phyloP scores from a whole-genome alignment of 192 early-diverging fungal genomes.

The Backusella liffmaniae region DNA sequence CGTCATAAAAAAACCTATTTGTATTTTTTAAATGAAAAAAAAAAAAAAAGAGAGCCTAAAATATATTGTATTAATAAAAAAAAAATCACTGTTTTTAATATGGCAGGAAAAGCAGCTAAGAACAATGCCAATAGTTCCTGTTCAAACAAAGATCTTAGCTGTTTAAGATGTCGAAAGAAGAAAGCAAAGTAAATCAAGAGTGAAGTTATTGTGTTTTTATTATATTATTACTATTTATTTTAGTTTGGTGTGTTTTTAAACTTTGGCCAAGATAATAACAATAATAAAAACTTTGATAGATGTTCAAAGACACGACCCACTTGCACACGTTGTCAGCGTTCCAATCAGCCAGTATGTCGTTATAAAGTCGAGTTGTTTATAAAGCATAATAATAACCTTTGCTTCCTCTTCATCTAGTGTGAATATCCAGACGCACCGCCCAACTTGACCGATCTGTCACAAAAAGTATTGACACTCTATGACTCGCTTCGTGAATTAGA shows the following conservation, averaged over 20 bases:
- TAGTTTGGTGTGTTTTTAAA: background rate
- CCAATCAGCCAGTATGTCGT: conserved; percentile 29
- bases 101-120: background rate
- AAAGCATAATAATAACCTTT: background rate
- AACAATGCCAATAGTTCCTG: background rate
- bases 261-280: background rate
- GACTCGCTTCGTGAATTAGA: conserved; percentile 30
- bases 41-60: background rate
- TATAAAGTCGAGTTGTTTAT: background rate
- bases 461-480: conserved; percentile 35
- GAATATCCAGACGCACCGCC: conserved; percentile 40
- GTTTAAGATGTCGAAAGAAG: conserved; percentile 38
- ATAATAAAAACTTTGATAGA: conserved; percentile 15
- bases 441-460: conserved; percentile 31
- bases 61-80: background rate
- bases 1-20: conserved; percentile 2
- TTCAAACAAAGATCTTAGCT: conserved; percentile 32
- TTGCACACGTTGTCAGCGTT: conserved; percentile 32
- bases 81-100: background rate
- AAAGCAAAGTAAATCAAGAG: conserved; percentile 36
- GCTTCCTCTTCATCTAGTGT: conserved; percentile 21
- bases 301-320: conserved; percentile 39
- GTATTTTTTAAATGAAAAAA: background rate
- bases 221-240: background rate
- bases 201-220: background rate